Conservation (phyloP, 2,329 filamentous ascomycete genomes). For the Ilyonectria robusta region DNA sequence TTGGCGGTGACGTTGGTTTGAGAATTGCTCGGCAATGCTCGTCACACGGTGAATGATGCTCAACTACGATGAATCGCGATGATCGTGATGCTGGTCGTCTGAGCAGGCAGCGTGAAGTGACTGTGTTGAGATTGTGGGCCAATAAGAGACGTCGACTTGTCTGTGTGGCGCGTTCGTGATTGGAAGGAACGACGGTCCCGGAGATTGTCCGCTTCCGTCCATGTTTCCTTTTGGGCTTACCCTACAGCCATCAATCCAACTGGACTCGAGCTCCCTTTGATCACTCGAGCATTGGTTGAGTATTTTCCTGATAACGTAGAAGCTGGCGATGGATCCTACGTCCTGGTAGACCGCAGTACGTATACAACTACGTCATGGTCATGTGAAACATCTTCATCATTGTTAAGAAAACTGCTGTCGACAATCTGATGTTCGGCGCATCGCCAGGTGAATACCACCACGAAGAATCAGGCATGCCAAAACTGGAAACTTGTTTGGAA, state of each 20-base stretch:
- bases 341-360: no score
- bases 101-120: constrained; percentile 37
- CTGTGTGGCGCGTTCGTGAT: constrained; percentile 9
- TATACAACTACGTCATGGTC: no score
- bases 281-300: no score
- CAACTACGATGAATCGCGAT: constrained; percentile 22
- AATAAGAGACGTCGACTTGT: constrained; percentile 36
- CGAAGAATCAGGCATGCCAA: no score
- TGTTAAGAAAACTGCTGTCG: no score
- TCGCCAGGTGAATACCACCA: no score
- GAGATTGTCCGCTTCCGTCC: constrained; percentile 45
- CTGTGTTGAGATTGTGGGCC: constrained; percentile 40
- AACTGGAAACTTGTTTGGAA: no score
- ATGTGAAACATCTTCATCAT: no score
- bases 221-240: constrained; percentile 23
- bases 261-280: no score
- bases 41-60: constrained; percentile 32
- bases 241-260: constrained; percentile 17
- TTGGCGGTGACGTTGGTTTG: not conserved
- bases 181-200: constrained; percentile 23
- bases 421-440: no score
- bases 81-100: constrained; percentile 26
- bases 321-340: not conserved
- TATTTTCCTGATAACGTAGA: not conserved
- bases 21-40: not conserved